Evolutionary conservation across 192 early-diverging fungal genomes (phyloP), one percentile per base, ranked within the genome.

Genomic region (Phlyctochytrium bullatum): DNA sequence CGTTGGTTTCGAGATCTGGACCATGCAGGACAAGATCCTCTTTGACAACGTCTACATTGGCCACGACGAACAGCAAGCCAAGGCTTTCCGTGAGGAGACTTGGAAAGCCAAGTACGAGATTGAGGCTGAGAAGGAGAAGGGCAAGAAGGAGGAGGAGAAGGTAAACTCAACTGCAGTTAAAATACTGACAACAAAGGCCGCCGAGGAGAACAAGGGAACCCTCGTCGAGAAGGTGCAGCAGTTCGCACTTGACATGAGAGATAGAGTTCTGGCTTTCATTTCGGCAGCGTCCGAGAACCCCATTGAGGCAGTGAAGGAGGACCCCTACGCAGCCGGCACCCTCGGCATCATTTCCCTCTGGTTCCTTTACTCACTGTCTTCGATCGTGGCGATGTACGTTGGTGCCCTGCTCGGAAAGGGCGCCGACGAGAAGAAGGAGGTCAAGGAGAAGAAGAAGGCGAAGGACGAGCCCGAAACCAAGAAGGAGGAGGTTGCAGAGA

Each of bases 1-100:
- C 32, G 79, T 94, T 65, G 94, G 94, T 10, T 93, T 95, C 66
- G 94, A 96, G 77, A 77, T 96, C 65, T 96, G 93, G 93, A 92
- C 91, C 50, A 95, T 96, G 90, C 91, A 93, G 78, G 77, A 89
- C 62, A 80, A 84, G 30, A 93, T 94, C 61, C 78, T 89, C 27
- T 95, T 96, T 65, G 90, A 96, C 81, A 96, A 95, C 76, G 90
- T 96, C 61, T 94, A 92, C 76, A 73, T 96, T 64, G 92, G 92
- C 51, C 80, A 89, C 80, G 86, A 77, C 69, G 81, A 75, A 17
- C 74, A 75, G 17, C 85, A 86, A 34, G 94, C 93, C 24, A 78
- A 86, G 61, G 73, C 78, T 34, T 81, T 95, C 54, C 84, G 91
- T 16, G 78, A 88, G 3, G 87, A 96, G 64, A 86, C 85, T 54